Evolutionary conservation across 192 early-diverging fungal species (phyloP).

Genomic region (Funneliformis geosporum): DNA sequence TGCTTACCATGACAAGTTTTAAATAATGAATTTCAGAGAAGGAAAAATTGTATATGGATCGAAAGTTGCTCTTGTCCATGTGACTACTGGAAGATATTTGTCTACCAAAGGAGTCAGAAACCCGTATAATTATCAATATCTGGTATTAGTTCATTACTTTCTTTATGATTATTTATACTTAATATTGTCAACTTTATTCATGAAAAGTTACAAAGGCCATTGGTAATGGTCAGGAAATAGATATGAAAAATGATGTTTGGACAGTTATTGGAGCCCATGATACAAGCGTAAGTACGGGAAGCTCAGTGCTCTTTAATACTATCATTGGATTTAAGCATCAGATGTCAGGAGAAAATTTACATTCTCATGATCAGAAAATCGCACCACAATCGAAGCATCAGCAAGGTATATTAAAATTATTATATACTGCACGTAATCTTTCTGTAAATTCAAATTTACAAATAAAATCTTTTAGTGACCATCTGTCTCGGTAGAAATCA

Average conservation of each 20-base stretch:
- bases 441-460: background rate
- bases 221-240: background rate
- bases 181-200: background rate
- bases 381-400: background rate
- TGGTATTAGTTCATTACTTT: background rate
- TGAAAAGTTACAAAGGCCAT: background rate
- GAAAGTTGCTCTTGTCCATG: background rate
- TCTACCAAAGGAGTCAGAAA: background rate
- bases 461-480: background rate
- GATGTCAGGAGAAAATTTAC: background rate
- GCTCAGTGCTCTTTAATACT: background rate
- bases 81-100: slow-evolving; percentile 1
- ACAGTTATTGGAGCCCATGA: background rate
- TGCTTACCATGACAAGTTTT: background rate
- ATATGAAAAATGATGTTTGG: slow-evolving; percentile 12
- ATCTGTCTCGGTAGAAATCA: background rate
- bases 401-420: background rate
- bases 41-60: background rate
- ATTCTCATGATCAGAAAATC: background rate
- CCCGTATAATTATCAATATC: background rate
- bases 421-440: background rate
- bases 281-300: background rate
- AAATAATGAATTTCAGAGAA: background rate
- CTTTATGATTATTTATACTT: background rate
- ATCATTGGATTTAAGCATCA: slow-evolving; percentile 10